Base-by-base conservation (phyloP, 345 rosid species). In the Salix dunnii region DNA sequence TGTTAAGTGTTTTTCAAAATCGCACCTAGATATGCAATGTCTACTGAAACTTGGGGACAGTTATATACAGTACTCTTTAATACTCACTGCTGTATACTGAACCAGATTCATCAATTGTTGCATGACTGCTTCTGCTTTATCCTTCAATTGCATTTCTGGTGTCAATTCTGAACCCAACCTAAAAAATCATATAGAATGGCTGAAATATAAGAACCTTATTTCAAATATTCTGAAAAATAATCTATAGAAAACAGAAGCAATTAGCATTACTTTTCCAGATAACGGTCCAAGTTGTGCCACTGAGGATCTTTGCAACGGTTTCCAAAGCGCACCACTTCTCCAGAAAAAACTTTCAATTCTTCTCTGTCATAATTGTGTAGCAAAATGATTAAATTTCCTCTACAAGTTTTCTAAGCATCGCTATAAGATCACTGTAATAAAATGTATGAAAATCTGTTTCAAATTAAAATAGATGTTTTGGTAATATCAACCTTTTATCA, bases 291-390 rank as follows among this genome's bases (percentile, higher is more conserved):
- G 82, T 91, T 90, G 89, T 96, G 99, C 94, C 92, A 96, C 67
- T 96, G 99, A 78, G 98, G 99, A 89, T 96, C 99, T 86, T 93
- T 93, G 81, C 98, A 96, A 79, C 92, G 98, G 81, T 93, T 96
- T 71, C 99, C 99, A 76, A 96, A 96, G 62, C 99, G 97, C 55
- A 93, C 96, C 82, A 96, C 99, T 82, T 96, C 99, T 79, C 97
- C 87, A 16, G 97, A 87, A 76, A 96, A 96, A 53, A 96, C 83
- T 84, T 85, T 93, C 72, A 93, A 82, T 77, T 91, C 99, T 78
- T 93, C 99, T 84, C 99, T 96, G 89, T 67, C 63, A 72, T n/a
- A 80, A 64, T 71, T 70, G 68, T 62, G 64, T 2, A 69, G 61
- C 28, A 23, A 66, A 23, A 42, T 70, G 28, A 55, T 73, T 61